Evolutionary conservation across 768 basidiomycete species (phyloP).

Genomic region (Hericium erinaceus): DNA sequence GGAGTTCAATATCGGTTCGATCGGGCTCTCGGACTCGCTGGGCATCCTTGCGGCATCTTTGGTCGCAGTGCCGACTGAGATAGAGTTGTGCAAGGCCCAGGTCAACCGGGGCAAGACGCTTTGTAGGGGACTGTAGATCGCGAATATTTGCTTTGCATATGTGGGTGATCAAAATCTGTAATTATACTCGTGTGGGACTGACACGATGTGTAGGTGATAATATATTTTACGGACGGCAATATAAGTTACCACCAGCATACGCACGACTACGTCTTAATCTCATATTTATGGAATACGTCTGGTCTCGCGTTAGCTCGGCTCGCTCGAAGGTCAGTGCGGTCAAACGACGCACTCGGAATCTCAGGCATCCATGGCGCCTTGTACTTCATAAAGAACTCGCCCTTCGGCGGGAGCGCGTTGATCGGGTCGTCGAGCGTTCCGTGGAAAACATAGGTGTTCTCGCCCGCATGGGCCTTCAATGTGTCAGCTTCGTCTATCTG

Average conservation of each 20-base stretch:
- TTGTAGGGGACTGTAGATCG: slow-evolving; percentile 37
- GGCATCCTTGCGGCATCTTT: slow-evolving; percentile 59
- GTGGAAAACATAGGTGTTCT: slow-evolving; percentile 8
- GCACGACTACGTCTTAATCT: not conserved
- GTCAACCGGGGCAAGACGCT: slow-evolving; percentile 58
- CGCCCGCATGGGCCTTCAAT: not conserved
- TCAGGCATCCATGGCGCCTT: slow-evolving; percentile 13
- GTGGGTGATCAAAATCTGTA: too few relatives aligned
- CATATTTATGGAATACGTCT: not conserved
- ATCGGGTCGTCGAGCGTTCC: slow-evolving; percentile 13
- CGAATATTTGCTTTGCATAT: not conserved
- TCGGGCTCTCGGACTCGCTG: slow-evolving; percentile 76
- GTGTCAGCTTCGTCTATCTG: too few relatives aligned
- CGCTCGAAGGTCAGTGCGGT: not conserved
- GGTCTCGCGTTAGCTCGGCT: not conserved
- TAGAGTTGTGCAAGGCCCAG: slow-evolving; percentile 69
- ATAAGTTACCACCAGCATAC: not conserved
- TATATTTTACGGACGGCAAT: too few relatives aligned
- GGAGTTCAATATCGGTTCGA: slow-evolving; percentile 86
- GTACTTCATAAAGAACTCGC: slow-evolving; percentile 17
- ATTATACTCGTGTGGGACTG: too few relatives aligned
- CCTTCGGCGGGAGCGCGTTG: slow-evolving; percentile 13
- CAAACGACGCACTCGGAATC: slow-evolving; percentile 11
- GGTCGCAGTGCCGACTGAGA: slow-evolving; percentile 64
- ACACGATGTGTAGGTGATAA: too few relatives aligned